A percentile compares a stretch with the other conserved stretches of the same genome.
phyloP scores from a whole-genome alignment of 2,329 filamentous ascomycete genomes.

The Pestalotiopsis sp. region DNA sequence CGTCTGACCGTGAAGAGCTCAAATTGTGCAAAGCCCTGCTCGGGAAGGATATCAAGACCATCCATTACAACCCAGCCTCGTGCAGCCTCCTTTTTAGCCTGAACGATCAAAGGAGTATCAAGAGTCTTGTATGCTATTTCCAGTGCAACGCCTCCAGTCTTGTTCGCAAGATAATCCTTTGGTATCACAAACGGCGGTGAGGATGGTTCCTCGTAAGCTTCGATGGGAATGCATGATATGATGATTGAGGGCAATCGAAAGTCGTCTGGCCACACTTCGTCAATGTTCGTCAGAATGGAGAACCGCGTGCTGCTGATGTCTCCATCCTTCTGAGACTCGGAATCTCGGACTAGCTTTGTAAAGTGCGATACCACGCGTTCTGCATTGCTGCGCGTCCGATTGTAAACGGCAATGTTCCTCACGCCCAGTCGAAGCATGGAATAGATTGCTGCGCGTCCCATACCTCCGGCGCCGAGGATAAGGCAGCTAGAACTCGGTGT shows the following conservation, averaged over 20 bases:
- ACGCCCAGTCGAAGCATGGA: conserved; percentile 78
- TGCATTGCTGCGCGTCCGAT: conserved; percentile 70
- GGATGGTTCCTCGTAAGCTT: no score
- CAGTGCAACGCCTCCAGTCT: no score
- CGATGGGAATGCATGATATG: conserved; percentile 71
- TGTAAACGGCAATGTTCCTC: conserved; percentile 74
- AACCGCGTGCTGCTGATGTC: conserved; percentile 58
- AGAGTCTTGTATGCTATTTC: not conserved
- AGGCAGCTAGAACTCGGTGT: conserved; percentile 57
- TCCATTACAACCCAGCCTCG: not conserved
- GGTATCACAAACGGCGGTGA: no score
- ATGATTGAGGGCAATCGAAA: conserved; percentile 72
- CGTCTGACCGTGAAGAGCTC: not conserved
- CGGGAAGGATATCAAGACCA: not conserved
- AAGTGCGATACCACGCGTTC: conserved; percentile 71
- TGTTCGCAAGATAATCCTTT: no score
- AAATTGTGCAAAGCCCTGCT: not conserved
- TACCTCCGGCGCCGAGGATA: conserved; percentile 70
- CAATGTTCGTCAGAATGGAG: conserved; percentile 14
- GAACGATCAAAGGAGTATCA: not conserved
- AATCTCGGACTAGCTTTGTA: conserved; percentile 54
- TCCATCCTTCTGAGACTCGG: conserved; percentile 46
- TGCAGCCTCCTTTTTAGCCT: not conserved
- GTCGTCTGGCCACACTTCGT: conserved; percentile 66
- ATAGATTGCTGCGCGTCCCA: conserved; percentile 79